Conservation (phyloP, 108 stramenopile species). For the Cyclostephanos invisitatus region DNA sequence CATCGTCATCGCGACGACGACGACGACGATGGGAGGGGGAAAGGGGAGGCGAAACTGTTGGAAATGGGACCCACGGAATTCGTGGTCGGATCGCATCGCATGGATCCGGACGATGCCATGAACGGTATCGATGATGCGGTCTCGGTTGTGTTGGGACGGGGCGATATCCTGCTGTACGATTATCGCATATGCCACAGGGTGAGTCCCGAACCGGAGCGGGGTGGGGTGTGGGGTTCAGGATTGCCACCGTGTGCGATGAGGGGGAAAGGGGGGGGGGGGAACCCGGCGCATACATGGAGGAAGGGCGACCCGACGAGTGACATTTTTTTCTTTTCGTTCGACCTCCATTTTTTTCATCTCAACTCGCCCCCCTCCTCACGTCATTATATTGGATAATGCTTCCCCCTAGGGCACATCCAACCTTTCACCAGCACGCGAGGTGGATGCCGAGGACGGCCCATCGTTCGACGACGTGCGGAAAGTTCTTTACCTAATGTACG, state of each 20-base stretch:
- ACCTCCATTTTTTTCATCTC: background rate
- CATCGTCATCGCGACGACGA: too few species aligned
- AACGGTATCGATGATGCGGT: conserved; percentile 18
- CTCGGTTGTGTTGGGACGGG: conserved; percentile 36
- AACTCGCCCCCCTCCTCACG: background rate
- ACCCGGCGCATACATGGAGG: too few species aligned
- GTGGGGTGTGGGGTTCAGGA: too few species aligned
- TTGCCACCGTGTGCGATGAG: background rate
- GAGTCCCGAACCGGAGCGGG: background rate
- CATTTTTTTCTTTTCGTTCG: too few species aligned
- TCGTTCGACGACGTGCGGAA: conserved; percentile 10
- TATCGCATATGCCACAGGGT: conserved; percentile 66
- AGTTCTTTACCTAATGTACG: conserved; percentile 59
- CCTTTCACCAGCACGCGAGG: background rate
- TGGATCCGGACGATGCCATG: background rate
- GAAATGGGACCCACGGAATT: conserved; percentile 62
- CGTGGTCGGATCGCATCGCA: conserved; percentile 33
- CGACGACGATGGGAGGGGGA: too few species aligned
- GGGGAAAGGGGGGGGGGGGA: background rate
- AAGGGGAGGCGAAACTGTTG: conserved; percentile 27
- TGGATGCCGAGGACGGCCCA: background rate
- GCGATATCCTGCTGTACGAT: conserved; percentile 62
- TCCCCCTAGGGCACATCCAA: background rate
- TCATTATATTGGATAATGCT: background rate
- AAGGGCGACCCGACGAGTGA: too few species aligned